Evolutionary conservation across 1,284 basidiomycete genomes (phyloP), one percentile per base, ranked within the genome.

Genomic region (Prillingera fragicola): DNA sequence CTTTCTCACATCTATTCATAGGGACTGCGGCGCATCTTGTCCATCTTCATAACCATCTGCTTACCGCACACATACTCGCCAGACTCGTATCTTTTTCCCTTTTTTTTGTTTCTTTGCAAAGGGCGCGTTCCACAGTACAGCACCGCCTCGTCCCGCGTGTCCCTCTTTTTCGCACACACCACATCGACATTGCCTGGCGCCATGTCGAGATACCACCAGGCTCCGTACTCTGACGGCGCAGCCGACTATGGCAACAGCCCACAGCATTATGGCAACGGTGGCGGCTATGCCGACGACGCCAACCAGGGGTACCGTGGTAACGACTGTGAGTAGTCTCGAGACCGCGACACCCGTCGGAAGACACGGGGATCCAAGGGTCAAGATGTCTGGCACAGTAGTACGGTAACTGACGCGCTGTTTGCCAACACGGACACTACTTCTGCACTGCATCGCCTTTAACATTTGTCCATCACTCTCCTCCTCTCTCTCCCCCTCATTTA

Each of bases 131-230:
- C 31, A 33, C 31, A 33, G 7, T 17, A 19, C 33, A 21, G 9
- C 31, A 18, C 5, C 37, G 28, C 24, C 2, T 8, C 25, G 8
- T 18, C 26, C 24, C 26, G 18, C 24, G 14, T 19, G n/a, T 31
- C 24, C 28, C 23, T 40, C 37, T 35, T 28, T 49, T 38, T 25
- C 28, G 26, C 22, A 23, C 31, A 17, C 32, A 38, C 48, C 32
- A 25, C 15, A 25, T 32, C 37, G 23, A 13, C 23, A 29, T 25
- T n/a, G n/a, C n/a, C n/a, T n/a, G 21, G 22, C 43, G 47, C 38
- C 52, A 59, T 60, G 60, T 55, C 61, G 34, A 48, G 57, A 29
- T 63, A 65, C 53, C 63, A 62, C 41, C 60, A 61, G 45, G 59
- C 56, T 29, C 56, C 57, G 5, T 62, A 63, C 40, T 45, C 39